Conservation (phyloP, 2,329 filamentous ascomycete genomes). For the Ophiostoma triangulosporum region DNA sequence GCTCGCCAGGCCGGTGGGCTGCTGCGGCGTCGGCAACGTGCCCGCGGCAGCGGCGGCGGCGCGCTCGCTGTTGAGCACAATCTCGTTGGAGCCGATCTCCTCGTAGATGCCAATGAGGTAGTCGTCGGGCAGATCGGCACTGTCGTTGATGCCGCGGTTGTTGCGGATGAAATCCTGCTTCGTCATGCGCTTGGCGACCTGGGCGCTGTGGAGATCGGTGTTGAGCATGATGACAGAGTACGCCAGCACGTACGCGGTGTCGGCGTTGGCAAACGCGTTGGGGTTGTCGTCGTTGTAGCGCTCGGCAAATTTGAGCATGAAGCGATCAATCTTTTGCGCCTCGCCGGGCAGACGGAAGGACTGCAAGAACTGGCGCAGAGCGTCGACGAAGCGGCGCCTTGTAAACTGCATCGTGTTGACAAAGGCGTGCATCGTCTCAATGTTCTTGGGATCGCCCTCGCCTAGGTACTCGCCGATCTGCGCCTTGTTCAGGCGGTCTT, state of each 20-base stretch:
- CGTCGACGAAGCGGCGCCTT: conserved; percentile 84
- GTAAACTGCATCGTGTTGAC: conserved; percentile 91
- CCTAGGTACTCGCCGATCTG: conserved; percentile 90
- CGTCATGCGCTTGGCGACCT: conserved; percentile 76
- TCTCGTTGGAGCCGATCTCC: conserved; percentile 83
- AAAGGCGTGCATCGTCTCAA: conserved; percentile 97
- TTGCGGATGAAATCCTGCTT: conserved; percentile 98
- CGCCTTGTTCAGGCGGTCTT: conserved; percentile 79
- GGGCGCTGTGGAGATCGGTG: conserved; percentile 84
- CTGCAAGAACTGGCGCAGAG: conserved; percentile 81
- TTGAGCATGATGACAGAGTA: conserved; percentile 97
- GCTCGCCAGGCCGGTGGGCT: conserved; percentile 60
- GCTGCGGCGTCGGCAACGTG: conserved; percentile 26
- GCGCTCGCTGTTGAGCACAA: conserved; percentile 84
- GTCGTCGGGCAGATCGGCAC: conserved; percentile 80
- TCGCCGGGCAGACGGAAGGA: conserved; percentile 91
- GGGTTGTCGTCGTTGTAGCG: conserved; percentile 90
- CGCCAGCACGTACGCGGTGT: conserved; percentile 89
- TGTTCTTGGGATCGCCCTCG: conserved; percentile 83
- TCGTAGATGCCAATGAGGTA: conserved; percentile 85
- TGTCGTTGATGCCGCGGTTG: conserved; percentile 96
- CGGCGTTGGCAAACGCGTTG: conserved; percentile 93
- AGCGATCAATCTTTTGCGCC: conserved; percentile 96
- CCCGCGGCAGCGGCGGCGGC: conserved; percentile 77
- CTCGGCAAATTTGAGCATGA: conserved; percentile 98